Conservation (phyloP, 371 early-diverging fungal genomes). For the Saksenaea oblongispora region DNA sequence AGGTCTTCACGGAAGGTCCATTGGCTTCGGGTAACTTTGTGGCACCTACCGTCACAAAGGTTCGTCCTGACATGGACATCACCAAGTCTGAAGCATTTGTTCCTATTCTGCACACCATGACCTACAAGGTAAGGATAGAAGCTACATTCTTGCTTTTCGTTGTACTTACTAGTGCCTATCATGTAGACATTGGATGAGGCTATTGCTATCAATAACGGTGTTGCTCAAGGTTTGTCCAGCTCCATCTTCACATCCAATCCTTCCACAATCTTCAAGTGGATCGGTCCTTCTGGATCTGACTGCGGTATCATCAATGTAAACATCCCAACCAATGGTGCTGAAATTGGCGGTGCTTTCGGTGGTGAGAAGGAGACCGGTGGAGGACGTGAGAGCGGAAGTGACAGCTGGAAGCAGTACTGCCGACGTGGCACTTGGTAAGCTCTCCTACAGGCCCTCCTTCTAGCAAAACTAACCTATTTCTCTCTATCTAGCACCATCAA, state of each 20-base stretch:
- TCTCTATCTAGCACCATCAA: slow-evolving; percentile 75
- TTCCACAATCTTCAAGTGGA: slow-evolving; percentile 91
- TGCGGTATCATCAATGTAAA: slow-evolving; percentile 98
- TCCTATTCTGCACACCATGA: slow-evolving; percentile 90
- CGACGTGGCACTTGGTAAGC: slow-evolving; percentile 67
- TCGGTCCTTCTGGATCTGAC: slow-evolving; percentile 91
- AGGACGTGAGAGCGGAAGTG: slow-evolving; percentile 93
- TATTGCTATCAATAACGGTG: slow-evolving; percentile 86
- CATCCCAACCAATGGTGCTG: slow-evolving; percentile 97
- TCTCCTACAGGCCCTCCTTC: slow-evolving; percentile 11
- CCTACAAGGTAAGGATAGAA: slow-evolving; percentile 66
- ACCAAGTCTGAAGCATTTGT: slow-evolving; percentile 96
- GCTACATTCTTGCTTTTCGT: neutral
- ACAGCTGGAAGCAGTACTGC: slow-evolving; percentile 95
- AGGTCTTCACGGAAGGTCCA: slow-evolving; percentile 56
- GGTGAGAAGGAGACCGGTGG: slow-evolving; percentile 98
- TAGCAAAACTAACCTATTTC: neutral
- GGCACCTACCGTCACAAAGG: slow-evolving; percentile 90
- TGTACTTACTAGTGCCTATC: no score
- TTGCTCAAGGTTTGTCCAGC: slow-evolving; percentile 90
- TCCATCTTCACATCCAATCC: slow-evolving; percentile 87
- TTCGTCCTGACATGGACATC: slow-evolving; percentile 73
- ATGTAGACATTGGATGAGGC: slow-evolving; percentile 88
- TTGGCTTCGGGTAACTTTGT: slow-evolving; percentile 86
- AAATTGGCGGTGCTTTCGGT: slow-evolving; percentile 98